These are phyloP conservation scores for Cercospora citrullina DNA, from an alignment of 2,329 filamentous ascomycete species.

Conservation along the genomic window DNA sequence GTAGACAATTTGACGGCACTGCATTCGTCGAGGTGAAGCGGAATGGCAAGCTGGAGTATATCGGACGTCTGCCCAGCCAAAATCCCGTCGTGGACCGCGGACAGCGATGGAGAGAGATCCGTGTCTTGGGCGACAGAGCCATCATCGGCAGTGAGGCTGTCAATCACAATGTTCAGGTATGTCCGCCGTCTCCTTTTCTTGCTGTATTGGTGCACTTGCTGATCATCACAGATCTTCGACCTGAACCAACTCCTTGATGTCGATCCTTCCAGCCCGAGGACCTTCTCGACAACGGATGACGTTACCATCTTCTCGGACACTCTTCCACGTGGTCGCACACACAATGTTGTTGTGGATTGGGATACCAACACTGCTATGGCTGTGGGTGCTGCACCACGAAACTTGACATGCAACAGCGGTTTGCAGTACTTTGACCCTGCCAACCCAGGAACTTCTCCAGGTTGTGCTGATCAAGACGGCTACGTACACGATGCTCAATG, in stretches of 20 bases:
- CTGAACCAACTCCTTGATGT: slow-evolving; percentile 57
- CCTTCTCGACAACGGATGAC: slow-evolving; percentile 45
- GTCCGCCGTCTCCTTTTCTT: neutral
- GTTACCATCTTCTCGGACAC: slow-evolving; percentile 46
- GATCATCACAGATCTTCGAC: slow-evolving; percentile 58
- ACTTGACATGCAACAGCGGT: slow-evolving; percentile 49
- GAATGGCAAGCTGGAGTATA: slow-evolving; percentile 52
- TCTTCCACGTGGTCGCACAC: slow-evolving; percentile 42
- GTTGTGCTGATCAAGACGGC: slow-evolving; percentile 42
- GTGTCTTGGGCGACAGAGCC: slow-evolving; percentile 45
- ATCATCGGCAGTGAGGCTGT: slow-evolving; percentile 48
- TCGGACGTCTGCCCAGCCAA: slow-evolving; percentile 48
- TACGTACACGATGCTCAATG: slow-evolving; percentile 60
- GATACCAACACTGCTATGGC: slow-evolving; percentile 52
- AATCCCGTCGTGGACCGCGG: slow-evolving; percentile 16
- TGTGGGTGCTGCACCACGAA: slow-evolving; percentile 42
- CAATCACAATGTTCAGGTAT: slow-evolving; percentile 59
- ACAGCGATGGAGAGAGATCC: slow-evolving; percentile 55
- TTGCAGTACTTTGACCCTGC: slow-evolving; percentile 55
- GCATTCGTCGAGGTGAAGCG: slow-evolving; percentile 55
- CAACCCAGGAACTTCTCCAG: neutral
- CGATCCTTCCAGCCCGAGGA: slow-evolving; percentile 44
- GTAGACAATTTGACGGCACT: slow-evolving; percentile 53
- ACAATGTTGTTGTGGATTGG: slow-evolving; percentile 56
- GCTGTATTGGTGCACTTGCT: slow-evolving; percentile 30